phyloP scores from a whole-genome alignment of 1,284 basidiomycete species.

The Trichosporon ovoides region DNA sequence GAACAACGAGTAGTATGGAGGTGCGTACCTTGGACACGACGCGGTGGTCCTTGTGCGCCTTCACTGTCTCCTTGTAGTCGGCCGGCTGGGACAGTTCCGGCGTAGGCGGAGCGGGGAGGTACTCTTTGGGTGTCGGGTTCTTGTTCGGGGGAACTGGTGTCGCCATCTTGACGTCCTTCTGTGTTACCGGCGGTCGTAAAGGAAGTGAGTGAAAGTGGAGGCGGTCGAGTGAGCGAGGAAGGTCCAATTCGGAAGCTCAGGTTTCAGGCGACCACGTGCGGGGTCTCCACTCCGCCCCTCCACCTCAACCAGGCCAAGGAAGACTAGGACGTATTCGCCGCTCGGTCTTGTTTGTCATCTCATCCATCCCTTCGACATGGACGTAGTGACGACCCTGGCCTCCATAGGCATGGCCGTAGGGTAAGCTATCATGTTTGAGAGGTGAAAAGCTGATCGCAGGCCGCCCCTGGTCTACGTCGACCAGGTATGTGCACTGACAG shows the following conservation, averaged over 20 bases:
- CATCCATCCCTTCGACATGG: neutral
- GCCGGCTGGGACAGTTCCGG: conserved; percentile 37
- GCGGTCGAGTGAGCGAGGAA: neutral
- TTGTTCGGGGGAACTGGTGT: conserved; percentile 44
- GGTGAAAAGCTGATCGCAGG: conserved; percentile 36
- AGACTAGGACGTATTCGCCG: neutral
- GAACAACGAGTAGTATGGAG: too few relatives aligned
- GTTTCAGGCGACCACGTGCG: neutral
- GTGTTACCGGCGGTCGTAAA: neutral
- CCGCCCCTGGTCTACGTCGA: conserved; percentile 51
- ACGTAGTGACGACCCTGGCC: conserved; percentile 37
- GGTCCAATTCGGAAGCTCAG: neutral
- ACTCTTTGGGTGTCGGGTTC: conserved; percentile 29
- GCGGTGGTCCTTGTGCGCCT: conserved; percentile 24
- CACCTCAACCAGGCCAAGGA: neutral
- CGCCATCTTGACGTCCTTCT: conserved; percentile 27
- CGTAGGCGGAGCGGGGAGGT: conserved; percentile 34
- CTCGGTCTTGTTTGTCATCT: neutral
- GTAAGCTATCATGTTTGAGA: conserved; percentile 27
- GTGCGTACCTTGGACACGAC: conserved; percentile 34
- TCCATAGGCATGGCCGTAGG: conserved; percentile 48
- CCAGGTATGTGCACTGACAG: conserved; percentile 35
- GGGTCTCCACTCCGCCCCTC: neutral
- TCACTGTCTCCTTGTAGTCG: conserved; percentile 44
- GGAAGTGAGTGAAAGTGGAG: neutral